These are phyloP conservation scores for Berkeleyomyces rouxiae DNA, from an alignment of 2,329 filamentous ascomycete species.

Conservation along the genomic window DNA sequence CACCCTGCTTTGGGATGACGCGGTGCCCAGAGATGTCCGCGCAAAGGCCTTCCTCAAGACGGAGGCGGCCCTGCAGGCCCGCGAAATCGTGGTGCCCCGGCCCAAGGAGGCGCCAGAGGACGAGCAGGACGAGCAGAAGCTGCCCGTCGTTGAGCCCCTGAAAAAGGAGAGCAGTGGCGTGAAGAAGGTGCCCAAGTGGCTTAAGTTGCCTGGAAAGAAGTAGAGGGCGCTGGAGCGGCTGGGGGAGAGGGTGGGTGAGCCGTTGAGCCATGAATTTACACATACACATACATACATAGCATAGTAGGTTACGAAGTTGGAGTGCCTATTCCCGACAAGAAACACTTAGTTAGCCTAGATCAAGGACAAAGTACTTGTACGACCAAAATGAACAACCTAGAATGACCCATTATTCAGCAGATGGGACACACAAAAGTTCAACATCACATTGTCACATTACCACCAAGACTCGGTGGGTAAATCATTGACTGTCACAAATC, in stretches of 20 bases:
- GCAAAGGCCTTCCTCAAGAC: slow-evolving; percentile 41
- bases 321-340: too few species aligned
- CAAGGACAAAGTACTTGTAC: not conserved
- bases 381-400: too few species aligned
- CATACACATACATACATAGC: not conserved
- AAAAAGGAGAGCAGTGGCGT: slow-evolving; percentile 23
- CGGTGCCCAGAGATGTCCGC: slow-evolving; percentile 38
- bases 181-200: slow-evolving; percentile 49
- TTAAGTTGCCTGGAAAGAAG: slow-evolving; percentile 59
- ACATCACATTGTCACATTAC: not conserved
- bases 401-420: too few species aligned
- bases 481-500: too few species aligned
- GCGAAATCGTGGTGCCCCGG: slow-evolving; percentile 49
- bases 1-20: slow-evolving; percentile 58
- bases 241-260: not conserved
- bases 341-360: too few species aligned
- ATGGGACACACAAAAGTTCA: too few species aligned
- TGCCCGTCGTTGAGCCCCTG: slow-evolving; percentile 13
- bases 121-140: slow-evolving; percentile 23
- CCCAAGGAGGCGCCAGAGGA: slow-evolving; percentile 21
- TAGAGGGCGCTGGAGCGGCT: slow-evolving; percentile 19
- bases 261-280: not conserved
- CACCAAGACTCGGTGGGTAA: not conserved
- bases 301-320: not conserved
- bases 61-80: slow-evolving; percentile 43